phyloP scores from a whole-genome alignment of 495 filamentous ascomycete species.

The Stereocaulon alpinum region DNA sequence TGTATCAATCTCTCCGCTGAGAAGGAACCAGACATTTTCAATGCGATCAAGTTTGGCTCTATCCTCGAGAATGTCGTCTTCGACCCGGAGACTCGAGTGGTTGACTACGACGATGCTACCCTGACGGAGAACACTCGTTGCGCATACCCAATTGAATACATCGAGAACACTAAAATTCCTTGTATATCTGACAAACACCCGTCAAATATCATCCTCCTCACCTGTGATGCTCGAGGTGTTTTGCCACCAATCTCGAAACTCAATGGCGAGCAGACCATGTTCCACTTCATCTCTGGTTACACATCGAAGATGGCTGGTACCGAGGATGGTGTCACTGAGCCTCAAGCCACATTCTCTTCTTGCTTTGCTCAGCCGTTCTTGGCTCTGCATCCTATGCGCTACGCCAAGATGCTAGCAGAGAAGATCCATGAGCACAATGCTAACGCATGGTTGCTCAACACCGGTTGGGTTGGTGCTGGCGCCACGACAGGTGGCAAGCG shows the following conservation, averaged over 20 bases:
- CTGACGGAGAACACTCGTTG: constrained; percentile 96
- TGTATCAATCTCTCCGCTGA: constrained; percentile 94
- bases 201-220: constrained; percentile 93
- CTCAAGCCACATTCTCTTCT: constrained; percentile 96
- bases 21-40: constrained; percentile 98
- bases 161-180: constrained; percentile 96
- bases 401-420: constrained; percentile 93
- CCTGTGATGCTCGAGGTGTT: constrained; percentile 94
- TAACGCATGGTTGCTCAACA: constrained; percentile 98
- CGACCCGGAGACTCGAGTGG: constrained; percentile 74
- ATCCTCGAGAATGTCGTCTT: constrained; percentile 99
- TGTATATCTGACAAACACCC: constrained; percentile 82
- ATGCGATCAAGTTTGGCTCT: constrained; percentile 91
- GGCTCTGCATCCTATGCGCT: constrained; percentile 97
- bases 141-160: constrained; percentile 98
- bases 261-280: constrained; percentile 93
- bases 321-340: constrained; percentile 91
- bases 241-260: constrained; percentile 98
- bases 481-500: constrained; percentile 92
- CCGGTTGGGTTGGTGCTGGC: constrained; percentile 96
- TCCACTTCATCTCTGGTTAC: constrained; percentile 99
- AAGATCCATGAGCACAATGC: constrained; percentile 93
- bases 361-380: constrained; percentile 99
- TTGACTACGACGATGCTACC: constrained; percentile 91
- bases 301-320: constrained; percentile 99